These are phyloP conservation scores for Podospora bellae-mahoneyi DNA, from an alignment of 495 filamentous ascomycete species.

Conservation along the genomic window DNA sequence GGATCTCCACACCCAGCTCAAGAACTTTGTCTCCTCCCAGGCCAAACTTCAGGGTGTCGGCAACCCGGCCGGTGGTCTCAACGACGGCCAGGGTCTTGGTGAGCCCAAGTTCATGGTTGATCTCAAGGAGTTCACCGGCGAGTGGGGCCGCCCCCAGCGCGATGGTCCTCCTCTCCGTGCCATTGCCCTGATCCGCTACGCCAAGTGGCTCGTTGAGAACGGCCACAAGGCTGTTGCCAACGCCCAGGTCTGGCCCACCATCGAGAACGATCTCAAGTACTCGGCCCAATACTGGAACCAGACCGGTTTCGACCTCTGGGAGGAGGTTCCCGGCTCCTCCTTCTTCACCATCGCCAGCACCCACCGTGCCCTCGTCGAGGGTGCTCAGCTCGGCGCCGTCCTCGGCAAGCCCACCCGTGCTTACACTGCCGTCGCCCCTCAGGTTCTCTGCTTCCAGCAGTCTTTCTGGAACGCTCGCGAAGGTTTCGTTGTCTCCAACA, in stretches of 20 bases:
- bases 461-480: constrained; percentile 58
- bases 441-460: constrained; percentile 59
- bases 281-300: constrained; percentile 68
- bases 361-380: constrained; percentile 59
- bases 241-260: constrained; percentile 56
- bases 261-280: constrained; percentile 67
- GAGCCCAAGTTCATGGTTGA: constrained; percentile 62
- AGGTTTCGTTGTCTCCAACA: constrained; percentile 59
- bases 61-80: constrained; percentile 57
- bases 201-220: constrained; percentile 47
- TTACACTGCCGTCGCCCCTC: constrained; percentile 55
- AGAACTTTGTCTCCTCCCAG: constrained; percentile 56
- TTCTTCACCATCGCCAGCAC: constrained; percentile 52
- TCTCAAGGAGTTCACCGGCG: constrained; percentile 56
- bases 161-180: constrained; percentile 70
- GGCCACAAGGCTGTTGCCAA: constrained; percentile 43
- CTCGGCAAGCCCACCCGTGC: constrained; percentile 42
- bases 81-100: constrained; percentile 51
- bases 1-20: constrained; percentile 50
- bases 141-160: constrained; percentile 69
- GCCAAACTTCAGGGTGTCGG: constrained; percentile 58
- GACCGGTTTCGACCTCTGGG: constrained; percentile 69
- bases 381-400: constrained; percentile 52
- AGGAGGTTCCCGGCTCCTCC: constrained; percentile 60
- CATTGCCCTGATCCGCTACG: constrained; percentile 51